phyloP scores from a whole-genome alignment of 2,329 filamentous ascomycete genomes.

The Hymenotorrendiella dingleyae region DNA sequence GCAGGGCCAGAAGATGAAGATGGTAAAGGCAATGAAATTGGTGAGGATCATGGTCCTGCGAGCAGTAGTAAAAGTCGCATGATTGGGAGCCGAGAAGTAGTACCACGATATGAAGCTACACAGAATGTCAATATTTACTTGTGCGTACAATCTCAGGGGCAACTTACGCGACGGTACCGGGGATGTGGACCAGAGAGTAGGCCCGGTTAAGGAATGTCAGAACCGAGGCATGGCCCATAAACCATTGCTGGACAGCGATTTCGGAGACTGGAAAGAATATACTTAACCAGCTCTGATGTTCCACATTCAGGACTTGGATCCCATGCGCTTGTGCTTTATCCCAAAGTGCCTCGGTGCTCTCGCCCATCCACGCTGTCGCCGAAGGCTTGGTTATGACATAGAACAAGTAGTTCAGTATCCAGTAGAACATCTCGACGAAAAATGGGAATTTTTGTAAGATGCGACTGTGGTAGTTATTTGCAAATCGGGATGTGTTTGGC shows the following conservation, averaged over 20 bases:
- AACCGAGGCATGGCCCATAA: conserved; percentile 46
- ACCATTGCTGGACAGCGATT: conserved; percentile 52
- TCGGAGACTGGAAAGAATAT: conserved; percentile 64
- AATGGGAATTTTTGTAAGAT: conserved; percentile 62
- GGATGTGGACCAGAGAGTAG: conserved; percentile 75
- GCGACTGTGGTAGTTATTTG: conserved; percentile 52
- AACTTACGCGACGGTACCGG: conserved; percentile 66
- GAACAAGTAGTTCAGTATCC: conserved; percentile 45
- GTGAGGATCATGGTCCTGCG: conserved; percentile 51
- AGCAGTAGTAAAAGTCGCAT: conserved; percentile 45
- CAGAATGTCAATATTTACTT: conserved; percentile 36
- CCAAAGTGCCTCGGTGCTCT: conserved; percentile 24
- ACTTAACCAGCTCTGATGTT: conserved; percentile 52
- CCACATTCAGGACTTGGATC: conserved; percentile 60
- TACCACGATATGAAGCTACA: conserved; percentile 66
- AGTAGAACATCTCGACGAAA: conserved; percentile 62
- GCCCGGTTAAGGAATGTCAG: conserved; percentile 66
- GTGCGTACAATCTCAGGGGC: conserved; percentile 16
- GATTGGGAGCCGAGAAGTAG: conserved; percentile 44
- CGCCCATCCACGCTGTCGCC: too few relatives aligned
- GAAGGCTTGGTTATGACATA: too few relatives aligned
- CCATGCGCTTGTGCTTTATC: conserved; percentile 57
- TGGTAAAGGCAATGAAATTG: conserved; percentile 52
- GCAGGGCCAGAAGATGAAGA: conserved; percentile 54
- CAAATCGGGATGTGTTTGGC: conserved; percentile 57